Percentiles rank a stretch among this genome's conserved stretches.
Evolutionary conservation across 1,284 basidiomycete genomes (phyloP).

Genomic region (Pseudozyma flocculosa): DNA sequence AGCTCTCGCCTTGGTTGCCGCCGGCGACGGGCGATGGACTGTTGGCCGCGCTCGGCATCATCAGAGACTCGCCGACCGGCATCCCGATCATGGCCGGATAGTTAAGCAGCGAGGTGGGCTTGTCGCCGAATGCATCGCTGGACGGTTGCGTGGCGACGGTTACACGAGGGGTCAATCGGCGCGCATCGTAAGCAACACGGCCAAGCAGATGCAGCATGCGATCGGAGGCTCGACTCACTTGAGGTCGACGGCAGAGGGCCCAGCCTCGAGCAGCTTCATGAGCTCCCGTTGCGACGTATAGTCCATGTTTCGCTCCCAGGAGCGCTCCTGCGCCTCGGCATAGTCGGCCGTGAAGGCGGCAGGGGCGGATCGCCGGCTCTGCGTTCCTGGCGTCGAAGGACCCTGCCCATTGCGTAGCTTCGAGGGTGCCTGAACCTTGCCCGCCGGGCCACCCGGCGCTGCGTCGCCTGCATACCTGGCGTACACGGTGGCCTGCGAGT

Average conservation of each 20-base stretch:
- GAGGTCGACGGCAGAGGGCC: slow-evolving; percentile 18
- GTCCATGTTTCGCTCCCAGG: slow-evolving; percentile 28
- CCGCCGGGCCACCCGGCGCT: too few relatives aligned
- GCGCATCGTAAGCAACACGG: too few relatives aligned
- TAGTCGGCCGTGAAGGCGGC: not conserved
- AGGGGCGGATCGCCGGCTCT: too few relatives aligned
- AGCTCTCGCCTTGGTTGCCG: too few relatives aligned
- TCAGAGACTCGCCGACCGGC: slow-evolving; percentile 13
- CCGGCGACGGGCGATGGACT: not conserved
- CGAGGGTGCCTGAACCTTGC: too few relatives aligned
- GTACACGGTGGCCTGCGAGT: not conserved
- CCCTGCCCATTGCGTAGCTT: too few relatives aligned
- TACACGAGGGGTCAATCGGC: too few relatives aligned
- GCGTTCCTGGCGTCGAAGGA: too few relatives aligned
- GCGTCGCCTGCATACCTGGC: not conserved
- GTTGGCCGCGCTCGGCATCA: slow-evolving; percentile 11
- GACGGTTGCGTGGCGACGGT: not conserved
- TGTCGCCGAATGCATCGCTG: slow-evolving; percentile 26
- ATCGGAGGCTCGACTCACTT: too few relatives aligned
- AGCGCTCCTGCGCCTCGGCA: slow-evolving; percentile 10
- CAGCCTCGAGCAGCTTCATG: slow-evolving; percentile 26
- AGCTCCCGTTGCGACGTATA: slow-evolving; percentile 18
- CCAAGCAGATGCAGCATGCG: too few relatives aligned
- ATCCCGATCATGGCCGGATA: slow-evolving; percentile 22
- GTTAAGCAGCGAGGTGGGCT: slow-evolving; percentile 30